Evolutionary conservation across 805 yeast species (phyloP).

Genomic region (Pichia insulana): DNA sequence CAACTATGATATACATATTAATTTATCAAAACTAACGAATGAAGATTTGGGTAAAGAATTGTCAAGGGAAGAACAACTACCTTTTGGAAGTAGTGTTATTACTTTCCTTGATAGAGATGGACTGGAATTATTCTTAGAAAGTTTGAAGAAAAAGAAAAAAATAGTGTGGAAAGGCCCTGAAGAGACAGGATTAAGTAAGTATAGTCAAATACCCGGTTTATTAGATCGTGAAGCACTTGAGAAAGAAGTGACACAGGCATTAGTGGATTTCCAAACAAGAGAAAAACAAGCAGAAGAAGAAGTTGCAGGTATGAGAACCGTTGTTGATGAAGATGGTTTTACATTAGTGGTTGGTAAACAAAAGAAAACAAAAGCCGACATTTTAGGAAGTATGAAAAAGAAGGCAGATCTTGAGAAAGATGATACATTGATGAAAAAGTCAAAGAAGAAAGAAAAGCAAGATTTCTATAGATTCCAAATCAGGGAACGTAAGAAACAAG

Average conservation of each 20-base stretch:
- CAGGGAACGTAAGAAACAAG: constrained; percentile 85
- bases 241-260: constrained; percentile 46
- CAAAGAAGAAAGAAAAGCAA: constrained; percentile 66
- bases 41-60: constrained; percentile 32
- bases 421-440: constrained; percentile 37
- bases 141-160: constrained; percentile 42
- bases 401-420: constrained; percentile 23
- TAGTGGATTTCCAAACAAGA: constrained; percentile 58
- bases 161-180: constrained; percentile 33
- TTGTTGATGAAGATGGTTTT: constrained; percentile 91
- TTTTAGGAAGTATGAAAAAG: constrained; percentile 42
- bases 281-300: constrained; percentile 57
- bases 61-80: constrained; percentile 37
- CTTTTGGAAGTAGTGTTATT: constrained; percentile 66
- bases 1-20: constrained; percentile 36
- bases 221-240: constrained; percentile 46
- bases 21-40: constrained; percentile 51
- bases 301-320: constrained; percentile 43
- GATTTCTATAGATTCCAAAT: constrained; percentile 96
- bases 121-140: constrained; percentile 51
- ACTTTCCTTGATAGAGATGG: constrained; percentile 68
- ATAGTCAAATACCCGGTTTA: constrained; percentile 32
- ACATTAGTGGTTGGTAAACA: constrained; percentile 83
- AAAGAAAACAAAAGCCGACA: constrained; percentile 69
- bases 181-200: constrained; percentile 31